Conservation (phyloP, 768 basidiomycete genomes). For the Lactarius hengduanensis region DNA sequence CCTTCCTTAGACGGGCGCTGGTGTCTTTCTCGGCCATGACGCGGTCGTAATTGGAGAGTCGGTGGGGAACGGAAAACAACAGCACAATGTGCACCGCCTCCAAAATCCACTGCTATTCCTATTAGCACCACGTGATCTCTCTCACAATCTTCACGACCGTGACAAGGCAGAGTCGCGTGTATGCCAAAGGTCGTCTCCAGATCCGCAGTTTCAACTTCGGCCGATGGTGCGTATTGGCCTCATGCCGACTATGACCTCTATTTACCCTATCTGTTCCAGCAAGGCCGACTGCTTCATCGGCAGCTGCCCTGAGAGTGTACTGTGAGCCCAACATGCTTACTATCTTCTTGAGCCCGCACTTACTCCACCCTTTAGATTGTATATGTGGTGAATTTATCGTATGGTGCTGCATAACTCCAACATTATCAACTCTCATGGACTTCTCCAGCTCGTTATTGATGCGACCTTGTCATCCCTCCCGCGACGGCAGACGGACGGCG, state of each 20-base stretch:
- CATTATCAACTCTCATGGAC: slow-evolving; percentile 3
- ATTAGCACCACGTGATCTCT: slow-evolving; percentile 19
- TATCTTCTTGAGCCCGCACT: slow-evolving; percentile 12
- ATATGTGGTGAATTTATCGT: slow-evolving; percentile 88
- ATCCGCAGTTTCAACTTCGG: slow-evolving; percentile 84
- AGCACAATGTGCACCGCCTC: slow-evolving; percentile 28
- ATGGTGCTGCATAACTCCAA: slow-evolving; percentile 32
- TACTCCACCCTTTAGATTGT: slow-evolving; percentile 53
- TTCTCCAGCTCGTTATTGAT: slow-evolving; percentile 72
- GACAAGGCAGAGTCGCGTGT: neutral
- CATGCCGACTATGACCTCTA: neutral
- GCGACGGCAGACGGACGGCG: slow-evolving; percentile 71
- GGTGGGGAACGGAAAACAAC: slow-evolving; percentile 27
- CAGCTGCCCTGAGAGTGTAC: slow-evolving; percentile 76
- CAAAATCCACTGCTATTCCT: neutral
- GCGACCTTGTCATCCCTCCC: slow-evolving; percentile 68
- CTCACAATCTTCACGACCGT: neutral
- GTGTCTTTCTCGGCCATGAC: slow-evolving; percentile 83
- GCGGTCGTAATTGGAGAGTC: slow-evolving; percentile 31
- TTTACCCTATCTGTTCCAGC: slow-evolving; percentile 42
- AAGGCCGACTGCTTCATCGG: slow-evolving; percentile 75
- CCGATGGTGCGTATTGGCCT: slow-evolving; percentile 57
- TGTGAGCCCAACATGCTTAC: slow-evolving; percentile 48
- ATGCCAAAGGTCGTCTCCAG: slow-evolving; percentile 95
- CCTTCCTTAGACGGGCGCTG: slow-evolving; percentile 68